Percentiles rank a stretch among this genome's conserved stretches.
phyloP scores from a whole-genome alignment of 2,329 filamentous ascomycete genomes.

The Colletotrichum australisinense region DNA sequence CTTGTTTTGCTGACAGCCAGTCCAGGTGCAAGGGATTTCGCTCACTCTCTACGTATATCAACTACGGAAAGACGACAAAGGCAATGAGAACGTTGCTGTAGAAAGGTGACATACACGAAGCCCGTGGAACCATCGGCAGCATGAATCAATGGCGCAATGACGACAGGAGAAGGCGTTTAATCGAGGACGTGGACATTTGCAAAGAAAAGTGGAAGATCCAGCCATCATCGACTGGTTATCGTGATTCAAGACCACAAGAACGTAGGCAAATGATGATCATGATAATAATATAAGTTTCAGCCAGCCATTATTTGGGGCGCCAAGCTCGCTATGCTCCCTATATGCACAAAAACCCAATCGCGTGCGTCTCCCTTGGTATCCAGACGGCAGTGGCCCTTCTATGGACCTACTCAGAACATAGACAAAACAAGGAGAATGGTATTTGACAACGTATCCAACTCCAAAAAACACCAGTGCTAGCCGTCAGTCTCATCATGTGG shows the following conservation, averaged over 20 bases:
- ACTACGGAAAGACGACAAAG: constrained; percentile 80
- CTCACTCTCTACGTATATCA: constrained; percentile 96
- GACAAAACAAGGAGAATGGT: constrained; percentile 28
- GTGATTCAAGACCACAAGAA: constrained; percentile 28
- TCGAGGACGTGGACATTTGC: constrained; percentile 1
- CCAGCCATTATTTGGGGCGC: constrained; percentile 1
- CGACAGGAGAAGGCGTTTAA: background rate
- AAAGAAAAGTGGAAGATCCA: constrained; percentile 6
- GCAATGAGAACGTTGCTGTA: constrained; percentile 82
- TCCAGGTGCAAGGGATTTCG: constrained; percentile 92
- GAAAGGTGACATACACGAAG: constrained; percentile 91
- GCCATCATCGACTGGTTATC: constrained; percentile 15
- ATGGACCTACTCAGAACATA: constrained; percentile 14
- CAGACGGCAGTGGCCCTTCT: constrained; percentile 12
- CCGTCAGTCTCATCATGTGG: constrained; percentile 15
- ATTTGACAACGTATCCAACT: constrained; percentile 31
- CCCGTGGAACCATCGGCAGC: constrained; percentile 70
- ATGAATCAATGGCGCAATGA: constrained; percentile 46
- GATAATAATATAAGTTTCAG: constrained; percentile 32
- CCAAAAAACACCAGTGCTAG: constrained; percentile 34
- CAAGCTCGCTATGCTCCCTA: background rate
- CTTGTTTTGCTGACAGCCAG: constrained; percentile 37
- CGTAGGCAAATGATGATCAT: constrained; percentile 32
- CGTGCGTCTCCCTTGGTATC: constrained; percentile 17
- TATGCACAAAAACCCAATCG: constrained; percentile 14